Base-by-base conservation (phyloP, 1,139 yeast species). In the Pichia sp. region DNA sequence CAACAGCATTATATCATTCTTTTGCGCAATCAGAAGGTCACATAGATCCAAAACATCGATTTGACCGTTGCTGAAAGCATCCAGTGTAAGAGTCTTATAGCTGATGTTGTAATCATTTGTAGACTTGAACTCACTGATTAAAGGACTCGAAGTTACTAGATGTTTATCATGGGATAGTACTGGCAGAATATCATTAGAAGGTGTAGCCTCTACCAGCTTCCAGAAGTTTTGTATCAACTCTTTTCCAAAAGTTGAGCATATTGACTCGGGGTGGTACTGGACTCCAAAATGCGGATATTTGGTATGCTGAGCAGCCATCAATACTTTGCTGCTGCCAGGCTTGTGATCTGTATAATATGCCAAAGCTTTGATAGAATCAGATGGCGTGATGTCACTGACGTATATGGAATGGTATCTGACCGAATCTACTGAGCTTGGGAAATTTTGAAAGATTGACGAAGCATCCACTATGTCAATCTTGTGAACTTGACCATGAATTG, bases 251-350 rank as follows among this genome's bases (percentile, higher is more conserved):
- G 75, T 73, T 0, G 98, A 90, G 64, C 97, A 90, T 45, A 93
- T 81, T 0, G 97, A 90, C 66, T 95, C 99, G 0, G 99, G 99
- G 65, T 95, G 99, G 65, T 92, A 95, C 64, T 95, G 99, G 1
- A 95, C 97, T 0, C 97, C 99, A 70, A 78, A 92, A 71, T 87
- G 87, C 0, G 98, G 98, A 31, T 74, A 70, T 0, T 52, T 31
- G 0, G 54, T 62, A 64, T 89, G 93, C 63, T 73, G 79, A 0
- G 80, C 95, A 0, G 96, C 96, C 99, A 93, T 92, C 45, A 90
- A 67, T 2, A 87, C 74, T n/a, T 60, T 59, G 23, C 66, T 62
- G 6, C 49, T 23, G 26, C 26, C 51, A 15, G 49, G 29, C 7
- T 57, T 50, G 2, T 30, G 36, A 16, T 68, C 63, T 19, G 70